These are phyloP conservation scores for Malus fusca DNA, from an alignment of 306 rosid genomes.

Conservation along the genomic window DNA sequence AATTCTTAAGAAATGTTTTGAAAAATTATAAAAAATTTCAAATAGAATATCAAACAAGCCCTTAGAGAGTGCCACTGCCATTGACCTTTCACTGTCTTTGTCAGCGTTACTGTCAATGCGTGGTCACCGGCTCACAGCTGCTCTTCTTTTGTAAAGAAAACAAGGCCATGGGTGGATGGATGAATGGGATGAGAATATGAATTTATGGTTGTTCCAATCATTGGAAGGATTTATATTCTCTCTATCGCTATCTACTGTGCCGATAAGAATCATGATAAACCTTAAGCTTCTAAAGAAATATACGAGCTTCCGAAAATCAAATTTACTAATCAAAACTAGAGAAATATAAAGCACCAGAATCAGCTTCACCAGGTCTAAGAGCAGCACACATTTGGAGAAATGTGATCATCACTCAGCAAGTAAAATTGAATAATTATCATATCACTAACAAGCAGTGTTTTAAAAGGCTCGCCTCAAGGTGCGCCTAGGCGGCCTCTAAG, in stretches of 20 bases:
- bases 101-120: conserved; percentile 23
- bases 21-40: too few relatives aligned
- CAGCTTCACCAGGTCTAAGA: too few relatives aligned
- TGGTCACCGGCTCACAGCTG: conserved; percentile 24
- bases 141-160: conserved; percentile 26
- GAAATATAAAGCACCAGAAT: too few relatives aligned
- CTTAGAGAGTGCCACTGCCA: background rate
- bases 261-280: conserved; percentile 50
- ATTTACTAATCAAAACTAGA: too few relatives aligned
- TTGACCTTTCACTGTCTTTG: conserved; percentile 10
- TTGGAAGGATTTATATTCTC: conserved; percentile 34
- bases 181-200: conserved; percentile 30
- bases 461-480: too few relatives aligned
- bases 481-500: too few relatives aligned
- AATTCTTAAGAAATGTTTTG: too few relatives aligned
- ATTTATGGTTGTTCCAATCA: conserved; percentile 16
- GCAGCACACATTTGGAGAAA: too few relatives aligned
- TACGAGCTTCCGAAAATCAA: too few relatives aligned
- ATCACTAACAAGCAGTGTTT: background rate
- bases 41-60: too few relatives aligned
- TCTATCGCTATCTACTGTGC: conserved; percentile 18
- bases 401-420: too few relatives aligned
- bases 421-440: too few relatives aligned
- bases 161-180: conserved; percentile 19
- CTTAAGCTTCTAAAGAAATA: conserved; percentile 2